Evolutionary conservation across 768 basidiomycete species (phyloP).

Genomic region (Termitomyces sp.): DNA sequence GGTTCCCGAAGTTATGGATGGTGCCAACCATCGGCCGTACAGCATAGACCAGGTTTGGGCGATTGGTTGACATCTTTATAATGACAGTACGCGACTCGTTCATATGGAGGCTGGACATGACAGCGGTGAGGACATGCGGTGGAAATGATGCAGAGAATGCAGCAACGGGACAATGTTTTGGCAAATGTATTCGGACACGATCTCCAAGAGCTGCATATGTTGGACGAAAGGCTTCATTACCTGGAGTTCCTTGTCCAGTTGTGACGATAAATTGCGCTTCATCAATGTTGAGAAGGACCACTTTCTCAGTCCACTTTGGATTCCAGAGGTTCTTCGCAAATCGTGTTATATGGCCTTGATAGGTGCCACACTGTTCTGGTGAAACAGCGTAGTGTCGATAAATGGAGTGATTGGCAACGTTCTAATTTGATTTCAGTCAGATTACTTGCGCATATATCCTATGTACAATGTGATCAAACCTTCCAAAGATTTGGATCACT

Average conservation of each 20-base stretch:
- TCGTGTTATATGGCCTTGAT: constrained; percentile 15
- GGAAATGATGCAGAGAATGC: neutral
- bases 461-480: constrained; percentile 5
- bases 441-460: neutral
- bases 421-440: neutral
- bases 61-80: neutral
- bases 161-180: neutral
- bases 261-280: constrained; percentile 21
- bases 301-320: constrained; percentile 1
- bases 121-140: neutral
- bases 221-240: constrained; percentile 12
- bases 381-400: constrained; percentile 14
- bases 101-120: neutral
- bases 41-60: too few relatives aligned
- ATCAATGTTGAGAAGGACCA: constrained; percentile 17
- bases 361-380: constrained; percentile 16
- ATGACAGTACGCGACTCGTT: neutral
- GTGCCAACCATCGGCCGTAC: neutral
- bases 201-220: neutral
- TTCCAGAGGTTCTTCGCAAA: neutral
- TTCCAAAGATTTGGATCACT: constrained; percentile 17
- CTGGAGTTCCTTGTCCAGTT: constrained; percentile 11
- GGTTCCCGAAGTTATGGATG: neutral
- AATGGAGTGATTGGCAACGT: neutral
- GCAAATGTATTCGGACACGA: neutral